A percentile compares a stretch with the other conserved stretches of the same genome.
Evolutionary conservation across 305 asterid species (phyloP).

Genomic region (Ilex paraguariensis): DNA sequence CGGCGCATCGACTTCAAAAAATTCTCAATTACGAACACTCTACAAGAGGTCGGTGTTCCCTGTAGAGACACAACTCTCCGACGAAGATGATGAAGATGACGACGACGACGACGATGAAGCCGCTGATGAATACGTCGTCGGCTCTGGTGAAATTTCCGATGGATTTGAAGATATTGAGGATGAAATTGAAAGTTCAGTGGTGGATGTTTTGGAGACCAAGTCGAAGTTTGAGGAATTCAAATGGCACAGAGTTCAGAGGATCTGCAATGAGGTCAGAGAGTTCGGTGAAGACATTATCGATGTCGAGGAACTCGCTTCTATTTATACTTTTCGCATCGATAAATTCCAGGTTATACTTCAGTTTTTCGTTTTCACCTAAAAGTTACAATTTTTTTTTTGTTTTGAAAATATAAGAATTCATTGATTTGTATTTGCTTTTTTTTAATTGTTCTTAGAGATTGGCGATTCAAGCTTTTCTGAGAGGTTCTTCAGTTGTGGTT

Average conservation of each 20-base stretch:
- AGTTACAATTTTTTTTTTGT: not conserved
- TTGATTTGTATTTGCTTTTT: not conserved
- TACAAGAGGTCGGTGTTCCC: slow-evolving; percentile 42
- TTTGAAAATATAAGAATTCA: not conserved
- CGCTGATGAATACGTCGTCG: slow-evolving; percentile 61
- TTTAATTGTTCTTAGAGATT: slow-evolving; percentile 34
- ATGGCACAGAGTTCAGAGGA: slow-evolving; percentile 94
- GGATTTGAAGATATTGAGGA: slow-evolving; percentile 15
- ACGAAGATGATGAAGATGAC: slow-evolving; percentile 43
- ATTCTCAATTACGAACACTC: slow-evolving; percentile 17
- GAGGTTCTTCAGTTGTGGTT: slow-evolving; percentile 95
- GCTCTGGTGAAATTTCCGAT: slow-evolving; percentile 14
- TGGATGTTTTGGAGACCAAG: slow-evolving; percentile 11
- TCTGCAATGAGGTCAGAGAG: slow-evolving; percentile 79
- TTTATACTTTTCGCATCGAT: slow-evolving; percentile 85
- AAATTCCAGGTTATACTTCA: slow-evolving; percentile 70
- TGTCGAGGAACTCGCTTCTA: slow-evolving; percentile 79
- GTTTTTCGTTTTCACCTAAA: no score
- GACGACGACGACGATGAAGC: slow-evolving; percentile 67
- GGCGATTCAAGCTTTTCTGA: slow-evolving; percentile 82
- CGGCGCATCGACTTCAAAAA: slow-evolving; percentile 13
- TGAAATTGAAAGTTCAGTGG: slow-evolving; percentile 14
- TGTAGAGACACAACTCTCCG: slow-evolving; percentile 49
- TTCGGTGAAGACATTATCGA: slow-evolving; percentile 83
- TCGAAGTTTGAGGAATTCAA: slow-evolving; percentile 65